phyloP scores from a whole-genome alignment of 2,329 filamentous ascomycete species.

The Scedosporium minutisporum region DNA sequence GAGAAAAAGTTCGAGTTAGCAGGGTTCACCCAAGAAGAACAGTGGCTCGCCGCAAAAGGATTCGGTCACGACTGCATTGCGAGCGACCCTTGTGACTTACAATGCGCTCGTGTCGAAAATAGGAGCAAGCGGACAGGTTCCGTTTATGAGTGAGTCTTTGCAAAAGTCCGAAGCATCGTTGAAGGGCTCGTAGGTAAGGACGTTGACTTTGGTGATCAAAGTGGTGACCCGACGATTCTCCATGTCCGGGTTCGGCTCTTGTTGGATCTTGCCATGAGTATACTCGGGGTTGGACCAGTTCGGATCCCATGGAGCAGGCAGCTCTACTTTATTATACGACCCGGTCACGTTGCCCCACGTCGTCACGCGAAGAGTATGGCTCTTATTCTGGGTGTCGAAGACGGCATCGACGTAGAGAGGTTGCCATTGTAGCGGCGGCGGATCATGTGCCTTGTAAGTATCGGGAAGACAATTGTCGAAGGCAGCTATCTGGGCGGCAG shows the following conservation, averaged over 20 bases:
- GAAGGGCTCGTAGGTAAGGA: constrained; percentile 69
- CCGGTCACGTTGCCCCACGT: constrained; percentile 91
- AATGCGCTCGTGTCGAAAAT: constrained; percentile 44
- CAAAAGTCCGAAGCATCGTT: constrained; percentile 56
- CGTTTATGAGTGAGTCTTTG: constrained; percentile 45
- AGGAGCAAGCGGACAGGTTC: constrained; percentile 64
- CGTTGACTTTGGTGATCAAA: constrained; percentile 59
- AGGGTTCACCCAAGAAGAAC: background rate
- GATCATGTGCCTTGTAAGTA: constrained; percentile 44
- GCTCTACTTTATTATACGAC: constrained; percentile 41
- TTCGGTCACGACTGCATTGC: too few relatives aligned
- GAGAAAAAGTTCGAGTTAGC: background rate
- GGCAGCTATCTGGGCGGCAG: constrained; percentile 55
- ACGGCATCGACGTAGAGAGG: constrained; percentile 65
- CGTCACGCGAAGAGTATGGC: constrained; percentile 62
- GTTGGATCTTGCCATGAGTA: constrained; percentile 67
- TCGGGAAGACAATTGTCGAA: constrained; percentile 77
- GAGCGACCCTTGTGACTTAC: constrained; percentile 21
- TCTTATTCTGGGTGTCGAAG: constrained; percentile 54
- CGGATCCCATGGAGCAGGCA: constrained; percentile 50
- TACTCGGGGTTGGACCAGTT: constrained; percentile 52
- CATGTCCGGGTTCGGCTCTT: constrained; percentile 39
- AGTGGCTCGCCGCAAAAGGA: too few relatives aligned
- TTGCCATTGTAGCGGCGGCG: constrained; percentile 65
- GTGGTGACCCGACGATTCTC: constrained; percentile 57